Evolutionary conservation across 495 filamentous ascomycete genomes (phyloP).

Genomic region (Aspergillus bridgeri): DNA sequence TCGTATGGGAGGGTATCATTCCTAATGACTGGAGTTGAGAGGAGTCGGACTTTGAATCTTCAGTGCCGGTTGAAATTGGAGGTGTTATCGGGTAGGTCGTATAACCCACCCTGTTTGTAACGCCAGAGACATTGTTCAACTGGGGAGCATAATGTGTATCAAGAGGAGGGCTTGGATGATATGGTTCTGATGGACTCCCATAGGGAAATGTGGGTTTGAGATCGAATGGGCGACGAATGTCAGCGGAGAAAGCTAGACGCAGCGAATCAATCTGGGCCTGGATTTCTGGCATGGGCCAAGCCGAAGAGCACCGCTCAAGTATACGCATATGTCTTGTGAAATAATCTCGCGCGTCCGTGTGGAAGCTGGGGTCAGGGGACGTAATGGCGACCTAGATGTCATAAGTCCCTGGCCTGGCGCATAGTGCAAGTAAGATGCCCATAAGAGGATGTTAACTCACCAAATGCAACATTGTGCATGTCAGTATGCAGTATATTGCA

Average conservation of each 20-base stretch:
- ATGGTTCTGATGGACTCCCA: conserved; percentile 68
- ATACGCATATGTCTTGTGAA: conserved; percentile 96
- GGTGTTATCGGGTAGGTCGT: conserved; percentile 74
- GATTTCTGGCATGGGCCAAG: conserved; percentile 92
- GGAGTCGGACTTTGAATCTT: conserved; percentile 78
- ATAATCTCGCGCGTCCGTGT: conserved; percentile 80
- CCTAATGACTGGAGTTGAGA: conserved; percentile 73
- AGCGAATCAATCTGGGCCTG: conserved; percentile 87
- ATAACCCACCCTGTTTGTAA: conserved; percentile 70
- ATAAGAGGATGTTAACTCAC: conserved; percentile 49
- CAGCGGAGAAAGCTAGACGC: conserved; percentile 88
- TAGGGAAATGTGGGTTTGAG: conserved; percentile 86
- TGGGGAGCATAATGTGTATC: conserved; percentile 44
- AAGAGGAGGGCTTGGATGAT: conserved; percentile 59
- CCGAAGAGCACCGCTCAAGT: conserved; percentile 75
- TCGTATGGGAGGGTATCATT: conserved; percentile 59
- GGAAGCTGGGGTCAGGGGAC: conserved; percentile 86
- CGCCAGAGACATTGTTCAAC: conserved; percentile 27
- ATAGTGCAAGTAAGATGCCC: neutral
- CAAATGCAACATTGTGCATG: conserved; percentile 92
- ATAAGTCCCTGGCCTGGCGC: conserved; percentile 14
- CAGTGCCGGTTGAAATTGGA: conserved; percentile 70
- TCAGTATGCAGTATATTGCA: conserved; percentile 87
- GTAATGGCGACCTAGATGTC: conserved; percentile 79
- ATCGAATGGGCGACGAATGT: conserved; percentile 80